These are phyloP conservation scores for Lentinula boryana DNA, from an alignment of 768 basidiomycete genomes.

Conservation along the genomic window DNA sequence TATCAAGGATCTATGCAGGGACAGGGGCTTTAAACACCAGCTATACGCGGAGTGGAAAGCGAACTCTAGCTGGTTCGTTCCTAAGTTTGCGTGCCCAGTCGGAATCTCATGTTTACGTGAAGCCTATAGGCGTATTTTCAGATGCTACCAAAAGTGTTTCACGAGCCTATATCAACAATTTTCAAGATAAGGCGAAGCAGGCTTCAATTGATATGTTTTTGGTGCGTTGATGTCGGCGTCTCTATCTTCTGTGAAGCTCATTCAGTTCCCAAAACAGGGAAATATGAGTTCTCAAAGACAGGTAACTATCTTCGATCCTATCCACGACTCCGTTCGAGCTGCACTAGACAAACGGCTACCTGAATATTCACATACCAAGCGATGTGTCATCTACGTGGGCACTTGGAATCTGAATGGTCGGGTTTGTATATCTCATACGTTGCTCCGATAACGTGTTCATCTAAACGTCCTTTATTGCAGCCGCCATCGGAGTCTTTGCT, in stretches of 20 bases:
- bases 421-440: slow-evolving; percentile 36
- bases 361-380: slow-evolving; percentile 79
- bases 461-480: slow-evolving; percentile 23
- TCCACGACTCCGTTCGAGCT: slow-evolving; percentile 80
- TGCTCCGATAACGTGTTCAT: not conserved
- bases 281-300: slow-evolving; percentile 84
- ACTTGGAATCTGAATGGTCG: slow-evolving; percentile 96
- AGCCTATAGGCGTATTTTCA: slow-evolving; percentile 66
- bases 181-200: slow-evolving; percentile 94
- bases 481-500: slow-evolving; percentile 75
- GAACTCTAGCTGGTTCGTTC: slow-evolving; percentile 74
- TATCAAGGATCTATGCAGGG: slow-evolving; percentile 93
- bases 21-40: slow-evolving; percentile 93
- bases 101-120: slow-evolving; percentile 2
- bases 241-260: not conserved
- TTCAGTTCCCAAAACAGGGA: slow-evolving; percentile 50
- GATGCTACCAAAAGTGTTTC: slow-evolving; percentile 97
- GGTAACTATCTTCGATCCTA: slow-evolving; percentile 90
- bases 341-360: slow-evolving; percentile 65
- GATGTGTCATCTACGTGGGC: slow-evolving; percentile 76
- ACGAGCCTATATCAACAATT: slow-evolving; percentile 96
- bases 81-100: not conserved
- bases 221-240: slow-evolving; percentile 35
- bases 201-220: slow-evolving; percentile 93
- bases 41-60: slow-evolving; percentile 91